Base-by-base conservation (phyloP, 768 basidiomycete species). In the Hirschioporus abietinus region DNA sequence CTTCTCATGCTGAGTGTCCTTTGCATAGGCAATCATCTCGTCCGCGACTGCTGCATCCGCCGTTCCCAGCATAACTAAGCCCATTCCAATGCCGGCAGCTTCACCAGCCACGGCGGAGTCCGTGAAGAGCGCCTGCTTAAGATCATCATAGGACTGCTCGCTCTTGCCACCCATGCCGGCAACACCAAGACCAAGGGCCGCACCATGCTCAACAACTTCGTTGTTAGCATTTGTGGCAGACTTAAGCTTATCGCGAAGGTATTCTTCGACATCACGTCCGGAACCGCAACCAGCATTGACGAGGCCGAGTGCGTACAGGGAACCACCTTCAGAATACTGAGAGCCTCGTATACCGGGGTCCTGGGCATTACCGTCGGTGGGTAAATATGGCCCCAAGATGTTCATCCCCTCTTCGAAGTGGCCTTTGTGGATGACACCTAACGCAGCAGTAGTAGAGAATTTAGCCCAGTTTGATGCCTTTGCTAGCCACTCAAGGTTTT, bases 1-100 rank as follows among this genome's bases (percentile, higher is more conserved):
- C 81, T 99, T 99, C 81, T 99, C 97, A 74, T 99, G 97, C 73
- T 97, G 95, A 1, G 97, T 99, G 75, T 99, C 97, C 65, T 91
- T 87, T 30, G 97, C 95, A 73, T 99, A 99, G 64, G 90, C 86
- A 66, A 98, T 81, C 96, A 98, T 99, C 79, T 99, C 97, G 30
- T 92, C 89, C 36, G 95, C 87, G 65, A 88, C 87, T 42, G 86
- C 88, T 30, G 83, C 81, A 58, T 88, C 88, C 18, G 88, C 95
- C 1, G 94, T 95, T n/a, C 95, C 97, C 7, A 99, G 84, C 96
- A 98, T 98, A 74, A 98, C 87, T 64, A 99, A 82, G 35, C 97
- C 97, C 96, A 99, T 98, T 1, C 96, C 92, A 77, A 93, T 98
- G 17, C 97, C 97, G 57, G 95, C 87, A 6, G 92, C 96, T 78